Conservation (phyloP, 1,139 yeast species). For the Scheffersomyces parashehatae region DNA sequence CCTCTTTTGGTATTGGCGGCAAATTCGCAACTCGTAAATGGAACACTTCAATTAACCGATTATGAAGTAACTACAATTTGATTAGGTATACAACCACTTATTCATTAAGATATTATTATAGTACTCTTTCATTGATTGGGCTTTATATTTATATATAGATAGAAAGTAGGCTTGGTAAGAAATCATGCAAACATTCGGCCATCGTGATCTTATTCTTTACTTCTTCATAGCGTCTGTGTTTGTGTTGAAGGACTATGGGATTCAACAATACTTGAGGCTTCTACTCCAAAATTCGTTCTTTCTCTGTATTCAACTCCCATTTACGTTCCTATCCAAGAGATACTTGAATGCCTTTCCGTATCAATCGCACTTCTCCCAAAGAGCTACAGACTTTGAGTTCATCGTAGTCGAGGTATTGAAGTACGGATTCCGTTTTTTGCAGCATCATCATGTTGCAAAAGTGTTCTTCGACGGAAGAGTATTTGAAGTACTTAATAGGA, state of each 20-base stretch:
- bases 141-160: no score
- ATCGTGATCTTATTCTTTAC: slow-evolving; percentile 9
- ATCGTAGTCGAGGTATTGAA: not conserved
- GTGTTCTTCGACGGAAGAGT: slow-evolving; percentile 10
- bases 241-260: slow-evolving; percentile 8
- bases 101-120: no score
- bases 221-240: slow-evolving; percentile 5
- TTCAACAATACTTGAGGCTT: slow-evolving; percentile 4
- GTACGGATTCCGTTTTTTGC: not conserved
- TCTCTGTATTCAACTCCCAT: slow-evolving; percentile 3
- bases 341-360: slow-evolving; percentile 11
- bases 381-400: slow-evolving; percentile 13
- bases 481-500: slow-evolving; percentile 8
- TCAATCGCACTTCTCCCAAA: slow-evolving; percentile 11
- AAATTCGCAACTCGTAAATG: no score
- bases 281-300: slow-evolving; percentile 4
- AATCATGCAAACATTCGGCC: slow-evolving; percentile 6
- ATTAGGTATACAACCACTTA: no score
- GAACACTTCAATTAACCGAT: no score
- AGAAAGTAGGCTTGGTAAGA: no score
- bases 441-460: slow-evolving; percentile 1
- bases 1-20: no score
- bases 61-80: no score
- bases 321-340: slow-evolving; percentile 8
- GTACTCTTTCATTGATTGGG: no score